Evolutionary conservation across 1,139 yeast genomes (phyloP).

Genomic region (Saccharomyces hybrid): DNA sequence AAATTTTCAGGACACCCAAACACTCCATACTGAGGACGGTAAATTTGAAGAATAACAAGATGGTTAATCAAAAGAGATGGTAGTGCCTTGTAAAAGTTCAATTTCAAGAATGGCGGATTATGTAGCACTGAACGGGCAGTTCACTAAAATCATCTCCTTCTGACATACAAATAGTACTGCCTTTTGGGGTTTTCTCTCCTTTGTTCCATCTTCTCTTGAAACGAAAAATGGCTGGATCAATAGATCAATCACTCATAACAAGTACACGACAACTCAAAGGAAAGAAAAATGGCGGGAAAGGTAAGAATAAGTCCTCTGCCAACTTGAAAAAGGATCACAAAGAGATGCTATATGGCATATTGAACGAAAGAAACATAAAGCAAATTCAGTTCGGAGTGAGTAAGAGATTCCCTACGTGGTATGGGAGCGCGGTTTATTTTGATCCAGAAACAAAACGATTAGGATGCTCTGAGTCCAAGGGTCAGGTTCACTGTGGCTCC

Average conservation of each 20-base stretch:
- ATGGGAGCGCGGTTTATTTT: slow-evolving; percentile 75
- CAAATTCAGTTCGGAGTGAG: slow-evolving; percentile 54
- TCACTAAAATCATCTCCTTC: too few species aligned
- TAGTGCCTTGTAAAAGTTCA: too few species aligned
- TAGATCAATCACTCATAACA: neutral
- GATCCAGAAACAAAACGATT: slow-evolving; percentile 29
- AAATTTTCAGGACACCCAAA: too few species aligned
- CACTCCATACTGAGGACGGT: too few species aligned
- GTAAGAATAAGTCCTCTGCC: slow-evolving; percentile 1
- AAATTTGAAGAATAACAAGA: too few species aligned
- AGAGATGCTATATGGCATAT: slow-evolving; percentile 48
- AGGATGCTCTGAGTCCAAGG: slow-evolving; percentile 15
- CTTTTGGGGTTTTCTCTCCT: too few species aligned
- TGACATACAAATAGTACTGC: too few species aligned
- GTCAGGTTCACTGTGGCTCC: neutral
- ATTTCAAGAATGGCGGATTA: too few species aligned
- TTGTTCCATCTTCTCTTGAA: too few species aligned
- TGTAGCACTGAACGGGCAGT: too few species aligned
- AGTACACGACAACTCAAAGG: neutral
- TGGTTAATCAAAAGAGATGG: too few species aligned
- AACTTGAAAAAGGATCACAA: slow-evolving; percentile 11
- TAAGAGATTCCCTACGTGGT: slow-evolving; percentile 69
- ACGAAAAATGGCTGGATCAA: neutral
- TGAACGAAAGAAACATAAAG: slow-evolving; percentile 53
- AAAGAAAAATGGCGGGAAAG: slow-evolving; percentile 4